Percentiles rank a stretch among this genome's conserved stretches.
These are phyloP conservation scores for Paecilomyces dactylethromorphus DNA, from an alignment of 2,329 filamentous ascomycete genomes.

Conservation along the genomic window DNA sequence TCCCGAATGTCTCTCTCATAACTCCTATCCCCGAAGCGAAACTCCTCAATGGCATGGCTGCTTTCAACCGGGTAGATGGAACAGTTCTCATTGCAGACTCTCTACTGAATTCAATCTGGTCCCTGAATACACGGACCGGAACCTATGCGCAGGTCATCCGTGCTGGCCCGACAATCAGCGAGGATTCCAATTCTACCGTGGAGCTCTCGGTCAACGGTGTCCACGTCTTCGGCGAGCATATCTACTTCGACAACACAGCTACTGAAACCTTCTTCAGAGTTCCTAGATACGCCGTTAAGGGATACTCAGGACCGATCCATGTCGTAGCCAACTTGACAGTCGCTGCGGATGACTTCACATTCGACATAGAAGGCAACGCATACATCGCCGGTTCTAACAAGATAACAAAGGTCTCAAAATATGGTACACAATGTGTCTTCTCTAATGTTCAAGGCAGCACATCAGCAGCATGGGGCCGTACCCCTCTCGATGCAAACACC, in stretches of 20 bases:
- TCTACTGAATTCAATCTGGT: conserved; percentile 9
- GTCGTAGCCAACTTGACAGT: conserved; percentile 4
- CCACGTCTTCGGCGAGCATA: conserved; percentile 4
- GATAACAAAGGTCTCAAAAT: not conserved
- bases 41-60: conserved; percentile 13
- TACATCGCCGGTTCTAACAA: conserved; percentile 9
- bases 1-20: conserved; percentile 1
- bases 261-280: conserved; percentile 6
- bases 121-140: conserved; percentile 9
- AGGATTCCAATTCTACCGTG: conserved; percentile 1
- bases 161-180: conserved; percentile 1
- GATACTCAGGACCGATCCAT: conserved; percentile 1
- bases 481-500: not conserved
- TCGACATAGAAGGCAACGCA: conserved; percentile 6
- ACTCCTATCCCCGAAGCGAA: conserved; percentile 8
- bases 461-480: not conserved
- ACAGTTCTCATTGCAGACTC: conserved; percentile 12
- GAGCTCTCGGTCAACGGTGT: conserved; percentile 14
- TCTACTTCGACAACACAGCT: conserved; percentile 11
- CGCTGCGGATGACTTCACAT: conserved; percentile 11
- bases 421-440: not conserved
- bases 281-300: conserved; percentile 1
- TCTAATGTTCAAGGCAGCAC: not conserved
- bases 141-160: conserved; percentile 5
- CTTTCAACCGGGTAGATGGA: conserved; percentile 6